Evolutionary conservation across 305 asterid genomes (phyloP).

Genomic region (Solanum aculeatissimum): DNA sequence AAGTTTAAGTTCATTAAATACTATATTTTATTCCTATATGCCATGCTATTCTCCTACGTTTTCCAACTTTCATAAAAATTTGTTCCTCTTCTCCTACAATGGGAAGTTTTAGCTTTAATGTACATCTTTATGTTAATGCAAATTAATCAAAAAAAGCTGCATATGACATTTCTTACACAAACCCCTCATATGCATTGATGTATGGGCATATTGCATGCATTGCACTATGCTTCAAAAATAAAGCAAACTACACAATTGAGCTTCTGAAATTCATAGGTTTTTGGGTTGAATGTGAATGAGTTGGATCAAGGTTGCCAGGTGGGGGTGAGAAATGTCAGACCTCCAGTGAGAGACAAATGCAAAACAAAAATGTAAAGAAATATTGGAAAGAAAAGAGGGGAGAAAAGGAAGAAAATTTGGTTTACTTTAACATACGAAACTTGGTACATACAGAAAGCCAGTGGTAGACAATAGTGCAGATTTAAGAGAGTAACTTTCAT

Average conservation of each 20-base stretch:
- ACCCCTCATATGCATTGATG: too few species aligned
- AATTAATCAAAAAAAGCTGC: too few species aligned
- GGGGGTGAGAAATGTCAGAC: background rate
- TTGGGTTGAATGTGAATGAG: background rate
- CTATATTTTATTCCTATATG: too few species aligned
- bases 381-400: background rate
- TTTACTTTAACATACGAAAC: background rate
- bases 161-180: too few species aligned
- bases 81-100: too few species aligned
- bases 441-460: background rate
- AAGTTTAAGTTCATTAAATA: too few species aligned
- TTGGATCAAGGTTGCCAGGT: background rate
- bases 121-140: too few species aligned
- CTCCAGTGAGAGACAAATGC: background rate
- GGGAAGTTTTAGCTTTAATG: too few species aligned
- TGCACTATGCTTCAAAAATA: too few species aligned
- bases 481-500: background rate
- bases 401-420: background rate
- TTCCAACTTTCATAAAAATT: too few species aligned
- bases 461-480: background rate
- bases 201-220: too few species aligned
- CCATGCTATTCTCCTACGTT: too few species aligned
- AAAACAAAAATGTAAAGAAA: background rate
- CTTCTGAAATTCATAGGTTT: background rate
- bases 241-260: background rate